Conservation (phyloP, 2,329 filamentous ascomycete genomes). For the Aureobasidium sp. region DNA sequence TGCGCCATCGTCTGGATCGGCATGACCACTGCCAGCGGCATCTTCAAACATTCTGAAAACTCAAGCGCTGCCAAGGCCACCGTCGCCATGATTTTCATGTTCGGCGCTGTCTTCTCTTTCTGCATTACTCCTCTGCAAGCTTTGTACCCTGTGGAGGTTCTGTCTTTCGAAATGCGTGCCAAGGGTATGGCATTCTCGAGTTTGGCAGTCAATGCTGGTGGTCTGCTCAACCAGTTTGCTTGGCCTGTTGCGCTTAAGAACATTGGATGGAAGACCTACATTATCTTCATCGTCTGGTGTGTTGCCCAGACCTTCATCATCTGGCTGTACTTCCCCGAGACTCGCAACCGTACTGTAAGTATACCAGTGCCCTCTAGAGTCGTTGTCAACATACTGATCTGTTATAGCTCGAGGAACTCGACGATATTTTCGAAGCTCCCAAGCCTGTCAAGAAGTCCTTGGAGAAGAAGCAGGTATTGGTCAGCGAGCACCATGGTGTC, state of each 20-base stretch:
- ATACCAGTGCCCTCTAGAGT: not conserved
- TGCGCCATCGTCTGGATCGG: slow-evolving; percentile 30
- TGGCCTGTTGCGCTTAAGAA: slow-evolving; percentile 19
- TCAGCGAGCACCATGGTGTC: slow-evolving; percentile 23
- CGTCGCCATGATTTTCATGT: slow-evolving; percentile 29
- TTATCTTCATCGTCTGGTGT: slow-evolving; percentile 19
- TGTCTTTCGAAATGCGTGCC: slow-evolving; percentile 41
- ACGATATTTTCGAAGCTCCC: slow-evolving; percentile 20
- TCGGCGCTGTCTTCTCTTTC: slow-evolving; percentile 29
- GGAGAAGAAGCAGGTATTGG: slow-evolving; percentile 23
- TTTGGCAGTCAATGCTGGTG: slow-evolving; percentile 36
- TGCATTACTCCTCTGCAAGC: slow-evolving; percentile 27
- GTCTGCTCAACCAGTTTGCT: slow-evolving; percentile 34
- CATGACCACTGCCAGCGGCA: slow-evolving; percentile 31
- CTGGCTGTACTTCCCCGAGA: slow-evolving; percentile 34
- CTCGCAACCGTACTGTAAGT: slow-evolving; percentile 25
- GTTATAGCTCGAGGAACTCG: slow-evolving; percentile 25
- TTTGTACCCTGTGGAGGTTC: slow-evolving; percentile 40
- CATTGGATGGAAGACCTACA: slow-evolving; percentile 28
- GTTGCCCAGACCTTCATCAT: slow-evolving; percentile 19
- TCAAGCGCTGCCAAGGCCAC: slow-evolving; percentile 25
- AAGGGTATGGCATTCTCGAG: slow-evolving; percentile 39
- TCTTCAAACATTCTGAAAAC: slow-evolving; percentile 22
- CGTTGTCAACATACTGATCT: not conserved
- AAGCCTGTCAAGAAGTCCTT: slow-evolving; percentile 26